Evolutionary conservation across 2,329 filamentous ascomycete genomes (phyloP), one percentile per base, ranked within the genome.

Genomic region (Hypoxylon sp.): DNA sequence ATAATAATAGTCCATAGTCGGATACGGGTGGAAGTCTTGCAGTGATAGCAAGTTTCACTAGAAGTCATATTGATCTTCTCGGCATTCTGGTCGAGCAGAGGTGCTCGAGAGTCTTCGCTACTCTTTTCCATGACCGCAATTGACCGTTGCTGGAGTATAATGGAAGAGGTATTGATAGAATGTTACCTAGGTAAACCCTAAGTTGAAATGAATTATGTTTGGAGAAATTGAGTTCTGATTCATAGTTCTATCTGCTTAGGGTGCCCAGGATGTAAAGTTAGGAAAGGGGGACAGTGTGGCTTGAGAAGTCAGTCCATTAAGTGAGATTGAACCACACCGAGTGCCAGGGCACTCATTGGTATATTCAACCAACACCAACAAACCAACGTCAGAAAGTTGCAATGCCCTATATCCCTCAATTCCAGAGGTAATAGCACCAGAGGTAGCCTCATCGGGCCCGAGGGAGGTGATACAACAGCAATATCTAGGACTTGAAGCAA

Each of bases 71-170:
- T 37, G 22, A 42, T 9, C 13, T 26, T 37, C 47, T 58, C 53
- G 1, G 53, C 5, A 33, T 14, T 46, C 35, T 57, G 33, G 29
- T 54, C 61, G 10, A 63, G 53, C 14, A 63, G 47, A 39, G 52
- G 61, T 6, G 31, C 53, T 58, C 37, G 37, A 13, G 61, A 63
- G 3, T 63, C 61, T 19, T 33, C 54, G 5, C 35, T 57, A n/a
- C 46, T 39, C 44, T 63, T 63, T 48, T 63, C 61, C 61, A 63
- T 63, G 13, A 9, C 3, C n/a, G 11, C n/a, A 42, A 11, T 5
- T 5, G 13, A 5, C n/a, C 3, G 11, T 5, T 54, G 3, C 4
- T 54, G 14, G 3, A 11, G 8, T 29, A n/a, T 11, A 54, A 5
- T 26, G 2, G 11, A 26, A 17, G 11, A 24, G 10, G 14, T 39